Conservation (phyloP, 495 filamentous ascomycete genomes). For the Clohesyomyces aquaticus region DNA sequence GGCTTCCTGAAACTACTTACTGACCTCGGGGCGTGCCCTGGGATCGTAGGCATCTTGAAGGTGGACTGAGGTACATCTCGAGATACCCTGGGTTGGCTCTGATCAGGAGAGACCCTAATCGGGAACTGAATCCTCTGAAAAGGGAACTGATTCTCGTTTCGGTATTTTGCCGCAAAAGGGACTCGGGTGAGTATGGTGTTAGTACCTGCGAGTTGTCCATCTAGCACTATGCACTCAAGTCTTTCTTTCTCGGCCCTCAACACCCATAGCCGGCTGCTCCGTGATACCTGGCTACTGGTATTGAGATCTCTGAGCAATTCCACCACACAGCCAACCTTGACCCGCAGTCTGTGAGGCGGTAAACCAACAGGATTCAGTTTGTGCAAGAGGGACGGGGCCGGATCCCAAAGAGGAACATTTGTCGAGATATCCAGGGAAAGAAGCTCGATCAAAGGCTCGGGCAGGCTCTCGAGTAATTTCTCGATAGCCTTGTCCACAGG, state of each 20-base stretch:
- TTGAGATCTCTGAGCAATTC: constrained; percentile 21
- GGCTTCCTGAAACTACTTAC: constrained; percentile 11
- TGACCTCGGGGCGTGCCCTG: constrained; percentile 4
- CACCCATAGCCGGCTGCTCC: constrained; percentile 27
- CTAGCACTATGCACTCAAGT: constrained; percentile 30
- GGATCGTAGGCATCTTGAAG: constrained; percentile 9
- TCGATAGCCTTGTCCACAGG: constrained; percentile 33
- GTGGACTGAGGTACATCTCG: neutral
- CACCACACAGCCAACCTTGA: constrained; percentile 34
- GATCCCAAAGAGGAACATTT: constrained; percentile 18
- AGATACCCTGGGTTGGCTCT: neutral
- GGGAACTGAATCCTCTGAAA: constrained; percentile 35
- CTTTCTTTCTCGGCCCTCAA: constrained; percentile 17
- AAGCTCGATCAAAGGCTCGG: constrained; percentile 31
- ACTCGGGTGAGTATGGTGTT: constrained; percentile 25
- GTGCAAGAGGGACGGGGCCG: constrained; percentile 24
- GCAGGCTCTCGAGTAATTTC: constrained; percentile 13
- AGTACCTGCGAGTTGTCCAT: constrained; percentile 30
- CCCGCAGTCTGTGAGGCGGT: constrained; percentile 29
- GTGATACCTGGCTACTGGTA: constrained; percentile 22
- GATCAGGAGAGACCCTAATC: constrained; percentile 17
- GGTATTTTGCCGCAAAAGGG: constrained; percentile 25
- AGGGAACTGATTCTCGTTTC: constrained; percentile 17
- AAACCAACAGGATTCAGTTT: constrained; percentile 28
- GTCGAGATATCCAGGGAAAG: constrained; percentile 29